Percentiles rank a stretch among this genome's conserved stretches.
These are phyloP conservation scores for Kickxella alabastrina DNA, from an alignment of 192 early-diverging fungal species.

Conservation along the genomic window DNA sequence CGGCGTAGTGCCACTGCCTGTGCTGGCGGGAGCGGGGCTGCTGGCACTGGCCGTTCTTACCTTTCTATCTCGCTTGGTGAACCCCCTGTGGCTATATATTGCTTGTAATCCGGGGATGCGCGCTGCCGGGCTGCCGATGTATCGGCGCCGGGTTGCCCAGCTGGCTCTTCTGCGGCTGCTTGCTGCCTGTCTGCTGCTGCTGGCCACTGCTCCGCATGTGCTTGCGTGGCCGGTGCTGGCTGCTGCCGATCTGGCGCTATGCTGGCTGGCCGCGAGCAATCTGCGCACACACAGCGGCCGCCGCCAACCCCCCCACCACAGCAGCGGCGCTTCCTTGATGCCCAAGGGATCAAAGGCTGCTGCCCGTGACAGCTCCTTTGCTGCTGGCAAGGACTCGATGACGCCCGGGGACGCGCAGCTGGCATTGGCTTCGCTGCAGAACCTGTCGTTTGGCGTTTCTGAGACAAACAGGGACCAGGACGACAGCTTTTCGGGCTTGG, in stretches of 20 bases:
- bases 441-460: slow-evolving; percentile 37
- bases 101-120: slow-evolving; percentile 31
- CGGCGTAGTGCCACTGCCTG: not conserved
- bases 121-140: slow-evolving; percentile 22
- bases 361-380: too few species aligned
- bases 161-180: slow-evolving; percentile 13
- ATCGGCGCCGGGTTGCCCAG: slow-evolving; percentile 14
- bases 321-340: too few species aligned
- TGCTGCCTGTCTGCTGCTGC: slow-evolving; percentile 8
- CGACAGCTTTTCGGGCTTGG: slow-evolving; percentile 19
- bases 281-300: slow-evolving; percentile 9
- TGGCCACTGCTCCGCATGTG: not conserved
- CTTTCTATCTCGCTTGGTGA: slow-evolving; percentile 20
- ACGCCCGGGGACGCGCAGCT: slow-evolving; percentile 1
- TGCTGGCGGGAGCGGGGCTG: not conserved
- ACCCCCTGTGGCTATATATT: slow-evolving; percentile 39
- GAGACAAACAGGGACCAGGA: slow-evolving; percentile 42
- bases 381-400: too few species aligned
- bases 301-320: too few species aligned
- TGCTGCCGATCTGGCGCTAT: slow-evolving; percentile 18
- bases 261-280: slow-evolving; percentile 5
- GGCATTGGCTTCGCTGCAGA: slow-evolving; percentile 22
- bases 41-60: slow-evolving; percentile 12
- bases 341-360: too few species aligned
- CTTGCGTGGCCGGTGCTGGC: slow-evolving; percentile 3